A percentile compares a stretch with the other conserved stretches of the same genome.
These are phyloP conservation scores for Solanum hybrid DNA, from an alignment of 305 asterid genomes.

Conservation along the genomic window DNA sequence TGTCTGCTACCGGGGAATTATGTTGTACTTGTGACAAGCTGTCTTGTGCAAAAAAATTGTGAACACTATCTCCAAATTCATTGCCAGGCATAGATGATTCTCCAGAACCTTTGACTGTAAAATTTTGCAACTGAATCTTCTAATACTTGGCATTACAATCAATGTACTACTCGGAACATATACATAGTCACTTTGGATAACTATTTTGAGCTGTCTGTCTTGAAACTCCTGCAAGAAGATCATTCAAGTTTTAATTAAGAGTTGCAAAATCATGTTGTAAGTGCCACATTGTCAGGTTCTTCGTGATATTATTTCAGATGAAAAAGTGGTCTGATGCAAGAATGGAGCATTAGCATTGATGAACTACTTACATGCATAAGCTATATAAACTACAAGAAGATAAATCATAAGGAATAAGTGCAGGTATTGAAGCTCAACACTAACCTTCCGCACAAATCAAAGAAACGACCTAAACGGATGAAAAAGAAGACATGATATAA, in stretches of 20 bases:
- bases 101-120: slow-evolving; percentile 4
- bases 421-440: not conserved
- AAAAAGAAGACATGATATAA: not conserved
- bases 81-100: slow-evolving; percentile 95
- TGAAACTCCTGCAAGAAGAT: not conserved
- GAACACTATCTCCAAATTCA: slow-evolving; percentile 89
- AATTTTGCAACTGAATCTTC: not conserved
- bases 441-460: not conserved
- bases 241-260: not conserved
- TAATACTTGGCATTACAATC: slow-evolving; percentile 2
- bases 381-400: not conserved
- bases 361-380: not conserved
- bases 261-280: not conserved
- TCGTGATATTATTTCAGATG: not conserved
- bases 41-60: slow-evolving; percentile 89
- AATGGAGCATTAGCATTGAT: not conserved
- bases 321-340: not conserved
- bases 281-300: not conserved
- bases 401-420: not conserved
- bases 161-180: not conserved
- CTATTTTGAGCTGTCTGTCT: not conserved
- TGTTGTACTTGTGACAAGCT: slow-evolving; percentile 57
- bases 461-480: not conserved
- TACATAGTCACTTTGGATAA: not conserved
- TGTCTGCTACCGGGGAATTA: slow-evolving; percentile 42